A percentile compares a stretch with the other conserved stretches of the same genome.
Evolutionary conservation across 257 asterid species (phyloP).

Genomic region (Scutellaria galericulata): DNA sequence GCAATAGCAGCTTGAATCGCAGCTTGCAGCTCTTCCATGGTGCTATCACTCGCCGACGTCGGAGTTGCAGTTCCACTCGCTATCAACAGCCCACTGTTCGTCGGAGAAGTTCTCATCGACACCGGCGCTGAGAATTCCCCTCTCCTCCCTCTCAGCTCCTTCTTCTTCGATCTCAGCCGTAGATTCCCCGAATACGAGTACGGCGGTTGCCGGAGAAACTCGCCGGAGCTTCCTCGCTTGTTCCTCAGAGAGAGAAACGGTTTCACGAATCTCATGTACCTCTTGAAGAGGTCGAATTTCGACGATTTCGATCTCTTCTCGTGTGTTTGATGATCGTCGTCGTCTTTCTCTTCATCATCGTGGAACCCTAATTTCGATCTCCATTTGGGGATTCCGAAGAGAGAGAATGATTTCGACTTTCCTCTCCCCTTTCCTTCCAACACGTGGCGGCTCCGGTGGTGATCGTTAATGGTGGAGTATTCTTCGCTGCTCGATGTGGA

Average conservation of each 20-base stretch:
- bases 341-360: slow-evolving; percentile 23
- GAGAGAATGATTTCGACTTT: slow-evolving; percentile 65
- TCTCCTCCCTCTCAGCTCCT: slow-evolving; percentile 49
- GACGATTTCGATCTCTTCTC: slow-evolving; percentile 47
- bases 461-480: not conserved
- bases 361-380: slow-evolving; percentile 34
- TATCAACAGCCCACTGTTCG: slow-evolving; percentile 79
- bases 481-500: slow-evolving; percentile 21
- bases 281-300: slow-evolving; percentile 60
- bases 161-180: slow-evolving; percentile 50
- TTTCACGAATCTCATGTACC: slow-evolving; percentile 65
- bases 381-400: slow-evolving; percentile 61
- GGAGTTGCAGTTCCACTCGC: slow-evolving; percentile 52
- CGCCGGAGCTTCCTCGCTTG: slow-evolving; percentile 32
- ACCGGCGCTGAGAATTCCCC: slow-evolving; percentile 83
- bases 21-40: slow-evolving; percentile 92
- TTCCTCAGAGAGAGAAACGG: slow-evolving; percentile 53
- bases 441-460: slow-evolving; percentile 6
- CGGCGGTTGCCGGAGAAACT: slow-evolving; percentile 42
- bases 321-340: slow-evolving; percentile 38
- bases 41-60: slow-evolving; percentile 52
- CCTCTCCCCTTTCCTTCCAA: slow-evolving; percentile 38
- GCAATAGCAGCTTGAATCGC: slow-evolving; percentile 96
- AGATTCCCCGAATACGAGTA: slow-evolving; percentile 74
- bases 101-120: slow-evolving; percentile 73